Conservation (phyloP, 1,284 basidiomycete genomes). For the Tylopilus sp. region DNA sequence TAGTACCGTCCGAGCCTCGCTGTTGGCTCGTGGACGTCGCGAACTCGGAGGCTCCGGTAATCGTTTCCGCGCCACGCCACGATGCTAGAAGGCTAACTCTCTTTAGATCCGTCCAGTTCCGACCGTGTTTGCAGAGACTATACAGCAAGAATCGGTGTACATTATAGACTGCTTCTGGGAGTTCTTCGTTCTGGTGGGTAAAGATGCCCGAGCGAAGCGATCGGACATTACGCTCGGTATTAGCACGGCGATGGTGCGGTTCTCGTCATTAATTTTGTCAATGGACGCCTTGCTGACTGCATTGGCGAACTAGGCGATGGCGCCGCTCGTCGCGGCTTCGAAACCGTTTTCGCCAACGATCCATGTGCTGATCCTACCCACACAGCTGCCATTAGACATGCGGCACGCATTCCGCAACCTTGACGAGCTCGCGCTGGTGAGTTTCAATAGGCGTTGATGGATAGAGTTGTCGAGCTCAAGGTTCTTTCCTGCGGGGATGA, state of each 20-base stretch:
- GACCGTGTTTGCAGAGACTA: constrained; percentile 23
- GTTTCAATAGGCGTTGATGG: constrained; percentile 19
- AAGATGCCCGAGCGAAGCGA: constrained; percentile 54
- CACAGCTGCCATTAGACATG: constrained; percentile 67
- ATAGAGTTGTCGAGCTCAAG: neutral
- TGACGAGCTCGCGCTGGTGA: constrained; percentile 56
- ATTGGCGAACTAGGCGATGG: constrained; percentile 46
- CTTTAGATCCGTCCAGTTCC: constrained; percentile 33
- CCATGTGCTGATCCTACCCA: constrained; percentile 68
- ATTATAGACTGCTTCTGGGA: constrained; percentile 74
- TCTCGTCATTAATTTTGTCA: neutral
- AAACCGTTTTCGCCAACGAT: constrained; percentile 67
- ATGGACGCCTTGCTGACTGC: neutral
- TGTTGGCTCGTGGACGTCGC: constrained; percentile 55
- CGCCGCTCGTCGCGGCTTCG: constrained; percentile 42
- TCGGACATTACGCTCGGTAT: constrained; percentile 60
- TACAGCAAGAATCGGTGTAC: constrained; percentile 45
- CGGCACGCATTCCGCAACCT: constrained; percentile 61
- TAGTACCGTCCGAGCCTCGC: constrained; percentile 41
- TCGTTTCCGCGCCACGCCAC: neutral
- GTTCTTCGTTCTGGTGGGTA: constrained; percentile 71
- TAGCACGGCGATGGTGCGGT: constrained; percentile 47
- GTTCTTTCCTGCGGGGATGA: neutral
- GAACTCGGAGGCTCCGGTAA: constrained; percentile 39
- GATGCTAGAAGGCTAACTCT: neutral